Evolutionary conservation across 768 basidiomycete genomes (phyloP), one percentile per base, ranked within the genome.

Genomic region (Wakefieldia striispora): DNA sequence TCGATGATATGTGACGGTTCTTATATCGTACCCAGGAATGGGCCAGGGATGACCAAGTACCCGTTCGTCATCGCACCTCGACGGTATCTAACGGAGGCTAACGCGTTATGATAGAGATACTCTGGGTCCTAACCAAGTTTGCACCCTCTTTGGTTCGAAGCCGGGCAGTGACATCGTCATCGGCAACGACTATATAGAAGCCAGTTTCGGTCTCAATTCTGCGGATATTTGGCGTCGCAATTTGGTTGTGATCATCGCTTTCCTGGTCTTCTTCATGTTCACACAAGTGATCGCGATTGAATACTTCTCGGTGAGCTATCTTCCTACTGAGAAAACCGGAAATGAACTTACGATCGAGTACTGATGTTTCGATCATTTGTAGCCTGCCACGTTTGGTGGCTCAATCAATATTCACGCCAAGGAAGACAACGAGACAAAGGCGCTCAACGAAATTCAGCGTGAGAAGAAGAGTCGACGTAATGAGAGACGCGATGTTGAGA

Each of bases 91-190:
- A 36, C 17, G 1, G 27, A 20, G 16, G 20, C 48, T 23, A 47
- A 70, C 38, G 58, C 59, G 50, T 45, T n/a, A 39, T 48, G 37
- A 21, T 50, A 81, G 86, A 56, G 65, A 72, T 40, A 53, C 62
- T 50, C 62, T 87, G 54, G 78, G 83, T 38, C 70, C 77, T 2
- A 86, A 91, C 57, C 91, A 93, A 70, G 81, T 79, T 10, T 93
- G 91, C 67, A 88, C 88, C 0, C 69, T 92, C 19, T 78, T 77
- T 48, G 90, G 91, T n/a, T 70, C 87, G 1, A 57, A 63, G 4
- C 66, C 76, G 0, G 90, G 90, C 1, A 76, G 73, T 27, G 71
- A 71, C 46, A 43, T 70, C 26, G 80, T 92, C 49, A 55, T 68
- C 10, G 91, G 91, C 3, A 65, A 68, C 8, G 59, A 65, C 19